Percentiles rank a stretch among this genome's conserved stretches.
Conservation (phyloP, 129 eudicot species). For the Saussurea involucrata region DNA sequence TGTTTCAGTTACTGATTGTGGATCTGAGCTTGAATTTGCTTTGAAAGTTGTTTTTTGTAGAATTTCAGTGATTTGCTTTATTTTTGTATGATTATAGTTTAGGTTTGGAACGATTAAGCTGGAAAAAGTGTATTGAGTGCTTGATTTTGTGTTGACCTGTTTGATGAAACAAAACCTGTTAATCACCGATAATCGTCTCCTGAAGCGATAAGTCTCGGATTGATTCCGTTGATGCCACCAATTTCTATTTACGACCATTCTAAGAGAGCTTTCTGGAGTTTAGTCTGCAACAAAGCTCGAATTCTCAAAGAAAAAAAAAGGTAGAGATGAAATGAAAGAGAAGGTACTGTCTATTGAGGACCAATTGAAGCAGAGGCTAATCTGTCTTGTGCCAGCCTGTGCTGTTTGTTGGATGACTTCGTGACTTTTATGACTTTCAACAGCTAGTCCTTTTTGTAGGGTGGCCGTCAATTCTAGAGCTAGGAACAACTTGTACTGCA, state of each 20-base stretch:
- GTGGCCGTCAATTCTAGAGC: neutral
- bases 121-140: neutral
- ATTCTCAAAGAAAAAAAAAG: neutral
- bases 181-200: neutral
- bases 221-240: neutral
- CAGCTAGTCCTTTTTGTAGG: neutral
- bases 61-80: neutral
- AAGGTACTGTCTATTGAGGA: neutral
- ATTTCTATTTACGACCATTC: neutral
- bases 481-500: neutral
- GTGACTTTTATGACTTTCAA: neutral
- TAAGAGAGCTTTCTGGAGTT: neutral
- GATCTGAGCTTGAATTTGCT: conserved; percentile 25
- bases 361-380: neutral
- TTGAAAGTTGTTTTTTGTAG: neutral
- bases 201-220: neutral
- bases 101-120: neutral
- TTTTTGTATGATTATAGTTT: neutral
- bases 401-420: neutral
- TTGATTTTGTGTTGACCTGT: neutral
- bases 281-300: neutral
- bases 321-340: neutral
- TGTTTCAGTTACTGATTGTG: neutral
- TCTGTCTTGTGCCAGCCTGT: conserved; percentile 11
- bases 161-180: neutral